Percentiles rank a stretch among this genome's conserved stretches.
Evolutionary conservation across 2,329 filamentous ascomycete genomes (phyloP).

Genomic region (Aspergillus clavatus): DNA sequence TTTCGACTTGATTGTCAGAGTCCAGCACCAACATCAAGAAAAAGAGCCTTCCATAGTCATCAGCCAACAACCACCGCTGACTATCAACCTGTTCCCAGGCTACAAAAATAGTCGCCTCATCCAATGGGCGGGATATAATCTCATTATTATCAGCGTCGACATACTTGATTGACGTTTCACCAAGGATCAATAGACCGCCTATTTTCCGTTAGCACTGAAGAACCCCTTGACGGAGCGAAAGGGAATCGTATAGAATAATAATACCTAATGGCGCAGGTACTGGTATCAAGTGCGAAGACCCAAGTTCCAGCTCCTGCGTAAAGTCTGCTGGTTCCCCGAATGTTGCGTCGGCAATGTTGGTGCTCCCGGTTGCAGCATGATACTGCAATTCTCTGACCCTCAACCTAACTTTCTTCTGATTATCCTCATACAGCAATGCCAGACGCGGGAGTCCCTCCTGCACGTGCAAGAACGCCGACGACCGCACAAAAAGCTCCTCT

Average conservation of each 20-base stretch:
- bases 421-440: conserved; percentile 62
- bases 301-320: conserved; percentile 53
- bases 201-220: conserved; percentile 46
- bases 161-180: conserved; percentile 78
- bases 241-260: not conserved
- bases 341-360: conserved; percentile 47
- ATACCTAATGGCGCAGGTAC: conserved; percentile 52
- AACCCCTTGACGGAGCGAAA: not conserved
- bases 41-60: conserved; percentile 83
- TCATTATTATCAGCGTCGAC: conserved; percentile 71
- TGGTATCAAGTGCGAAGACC: conserved; percentile 58
- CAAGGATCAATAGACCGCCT: conserved; percentile 69
- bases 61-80: conserved; percentile 78
- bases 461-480: conserved; percentile 61
- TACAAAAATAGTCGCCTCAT: conserved; percentile 79
- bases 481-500: conserved; percentile 62
- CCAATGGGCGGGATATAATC: conserved; percentile 59
- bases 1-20: conserved; percentile 61
- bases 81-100: conserved; percentile 83
- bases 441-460: conserved; percentile 52
- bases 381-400: conserved; percentile 54
- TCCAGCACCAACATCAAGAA: conserved; percentile 72
- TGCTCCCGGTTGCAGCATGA: conserved; percentile 40
- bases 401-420: conserved; percentile 51
- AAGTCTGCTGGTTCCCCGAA: conserved; percentile 50